Percentiles rank a stretch among this genome's conserved stretches.
These are phyloP conservation scores for Dactylonectria macrodidyma DNA, from an alignment of 2,329 filamentous ascomycete species.

Conservation along the genomic window DNA sequence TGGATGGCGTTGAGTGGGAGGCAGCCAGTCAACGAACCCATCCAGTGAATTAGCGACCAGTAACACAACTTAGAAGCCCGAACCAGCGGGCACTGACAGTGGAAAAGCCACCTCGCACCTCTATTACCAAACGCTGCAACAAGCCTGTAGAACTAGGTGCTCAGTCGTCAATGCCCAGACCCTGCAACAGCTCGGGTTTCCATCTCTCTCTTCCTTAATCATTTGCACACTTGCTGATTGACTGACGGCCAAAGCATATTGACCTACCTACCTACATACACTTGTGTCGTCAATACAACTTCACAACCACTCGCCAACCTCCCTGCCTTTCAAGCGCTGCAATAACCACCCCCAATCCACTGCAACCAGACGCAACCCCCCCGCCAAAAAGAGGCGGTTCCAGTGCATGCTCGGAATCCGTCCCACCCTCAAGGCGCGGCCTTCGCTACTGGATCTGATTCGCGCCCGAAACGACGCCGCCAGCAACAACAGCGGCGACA, in stretches of 20 bases:
- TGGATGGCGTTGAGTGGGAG: neutral
- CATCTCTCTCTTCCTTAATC: neutral
- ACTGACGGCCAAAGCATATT: no score
- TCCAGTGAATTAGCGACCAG: neutral
- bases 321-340: neutral
- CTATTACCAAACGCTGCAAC: neutral
- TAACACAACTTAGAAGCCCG: no score
- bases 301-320: neutral
- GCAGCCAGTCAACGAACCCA: neutral
- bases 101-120: neutral
- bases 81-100: neutral
- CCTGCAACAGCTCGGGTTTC: constrained; percentile 4
- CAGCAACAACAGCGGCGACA: constrained; percentile 38
- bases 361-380: constrained; percentile 25
- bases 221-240: neutral
- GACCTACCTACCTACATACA: no score
- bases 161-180: neutral
- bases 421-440: constrained; percentile 65
- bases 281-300: neutral
- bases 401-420: constrained; percentile 66
- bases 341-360: constrained; percentile 23
- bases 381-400: constrained; percentile 31
- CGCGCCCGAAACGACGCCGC: constrained; percentile 53
- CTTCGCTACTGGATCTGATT: constrained; percentile 68
- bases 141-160: neutral